Conservation (phyloP, 139 green algal genomes). For the Volvox africanus region DNA sequence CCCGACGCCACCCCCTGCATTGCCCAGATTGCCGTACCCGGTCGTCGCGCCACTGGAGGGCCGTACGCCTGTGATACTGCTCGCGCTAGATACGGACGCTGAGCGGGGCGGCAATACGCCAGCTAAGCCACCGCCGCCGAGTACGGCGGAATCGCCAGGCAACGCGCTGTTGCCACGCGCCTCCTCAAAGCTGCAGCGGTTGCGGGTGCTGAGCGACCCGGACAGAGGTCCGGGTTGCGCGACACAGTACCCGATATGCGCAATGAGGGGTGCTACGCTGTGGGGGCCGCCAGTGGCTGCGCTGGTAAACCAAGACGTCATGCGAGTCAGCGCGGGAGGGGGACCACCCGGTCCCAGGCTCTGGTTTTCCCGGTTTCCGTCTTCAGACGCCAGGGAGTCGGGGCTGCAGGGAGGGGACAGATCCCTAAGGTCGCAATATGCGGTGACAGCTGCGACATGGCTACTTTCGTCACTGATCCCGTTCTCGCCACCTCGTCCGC, state of each 20-base stretch:
- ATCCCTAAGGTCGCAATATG: neutral
- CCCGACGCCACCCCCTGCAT: no score
- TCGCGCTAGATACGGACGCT: neutral
- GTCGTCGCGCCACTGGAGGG: neutral
- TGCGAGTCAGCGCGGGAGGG: neutral
- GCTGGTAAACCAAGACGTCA: neutral
- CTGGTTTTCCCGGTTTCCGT: neutral
- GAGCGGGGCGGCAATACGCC: neutral
- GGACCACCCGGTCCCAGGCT: neutral
- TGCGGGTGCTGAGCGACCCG: neutral
- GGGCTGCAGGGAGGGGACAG: neutral
- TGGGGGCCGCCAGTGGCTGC: no score
- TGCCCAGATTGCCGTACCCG: no score
- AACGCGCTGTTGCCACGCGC: neutral
- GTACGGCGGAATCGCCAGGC: neutral
- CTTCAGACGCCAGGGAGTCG: neutral
- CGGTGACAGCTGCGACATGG: neutral
- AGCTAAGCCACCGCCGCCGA: neutral
- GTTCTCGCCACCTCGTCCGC: no score
- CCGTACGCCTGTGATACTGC: constrained; percentile 15
- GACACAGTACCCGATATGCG: constrained; percentile 26
- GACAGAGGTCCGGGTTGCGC: neutral
- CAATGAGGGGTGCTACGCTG: neutral
- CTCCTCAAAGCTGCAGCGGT: constrained; percentile 6
- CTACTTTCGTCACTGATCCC: neutral